Base-by-base conservation (phyloP, 2,329 filamentous ascomycete genomes). In the Arthrobotrys pseudoclavata region DNA sequence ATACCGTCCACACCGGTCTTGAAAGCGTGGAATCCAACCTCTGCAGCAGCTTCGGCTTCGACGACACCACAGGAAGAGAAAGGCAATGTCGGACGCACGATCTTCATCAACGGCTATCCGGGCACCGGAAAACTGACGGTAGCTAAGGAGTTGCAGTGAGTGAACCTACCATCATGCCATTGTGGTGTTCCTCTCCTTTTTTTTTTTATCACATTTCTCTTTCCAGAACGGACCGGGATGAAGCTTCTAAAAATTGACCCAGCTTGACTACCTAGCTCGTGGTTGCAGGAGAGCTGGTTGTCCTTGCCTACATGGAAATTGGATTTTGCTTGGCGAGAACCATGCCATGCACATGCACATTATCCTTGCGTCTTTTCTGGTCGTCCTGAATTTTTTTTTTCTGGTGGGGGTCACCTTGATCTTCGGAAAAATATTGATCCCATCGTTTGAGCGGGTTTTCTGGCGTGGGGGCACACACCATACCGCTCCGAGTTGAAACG, bases 51-150 rank as follows among this genome's bases (percentile, higher is more conserved):
- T 37, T 45, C 53, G 31, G 15, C 57, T 50, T 48, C 72, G n/a
- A 52, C 63, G 24, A 47, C 64, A 31, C 31, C 26, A 4, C 55
- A 53, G 42, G 74, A 77, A 24, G 68, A 77, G 53, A 40, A 29
- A 22, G 53, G 61, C 61, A 68, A 52, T 53, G 60, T 61, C 24
- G 74, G 67, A 42, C 47, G 74, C 34, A 77, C 74, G 4, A 80
- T 83, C 48, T 83, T 83, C 80, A 82, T 83, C 76, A 83, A 83
- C 69, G 82, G 82, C 47, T 82, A 82, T 66, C 82, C 83, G 10
- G 82, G 81, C 31, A 80, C 82, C 26, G 82, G 82, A 57, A 83
- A 83, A 70, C 79, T 82, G 29, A 83, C 82, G 5, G 72, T 83
- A 20, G 83, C 82, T 0, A 80, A 79, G 7, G 82, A 82, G 55